These are phyloP conservation scores for Carnegiea gigantea DNA, from an alignment of 179 eudicot species.

Conservation along the genomic window DNA sequence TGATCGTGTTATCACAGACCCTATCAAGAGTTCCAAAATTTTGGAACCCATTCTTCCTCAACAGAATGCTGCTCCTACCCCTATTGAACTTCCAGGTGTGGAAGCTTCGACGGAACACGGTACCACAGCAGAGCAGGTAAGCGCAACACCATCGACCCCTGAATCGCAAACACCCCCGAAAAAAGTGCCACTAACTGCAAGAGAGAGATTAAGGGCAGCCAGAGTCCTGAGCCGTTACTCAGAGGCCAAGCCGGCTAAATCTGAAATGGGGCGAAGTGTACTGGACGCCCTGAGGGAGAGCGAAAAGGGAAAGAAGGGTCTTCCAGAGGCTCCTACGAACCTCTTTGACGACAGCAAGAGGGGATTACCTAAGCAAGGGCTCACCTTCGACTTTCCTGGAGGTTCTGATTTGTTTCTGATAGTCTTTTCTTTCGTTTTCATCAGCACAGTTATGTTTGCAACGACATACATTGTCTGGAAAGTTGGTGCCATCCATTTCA, in stretches of 20 bases:
- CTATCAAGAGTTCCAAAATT: slow-evolving; percentile 28
- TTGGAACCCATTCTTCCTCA: slow-evolving; percentile 34
- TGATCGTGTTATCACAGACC: slow-evolving; percentile 50
- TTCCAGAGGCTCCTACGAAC: slow-evolving; percentile 89
- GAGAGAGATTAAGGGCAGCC: slow-evolving; percentile 92
- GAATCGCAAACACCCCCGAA: slow-evolving; percentile 35
- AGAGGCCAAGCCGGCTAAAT: slow-evolving; percentile 58
- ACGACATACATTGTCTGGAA: slow-evolving; percentile 91
- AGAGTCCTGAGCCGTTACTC: slow-evolving; percentile 81
- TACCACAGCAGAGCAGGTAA: slow-evolving; percentile 24
- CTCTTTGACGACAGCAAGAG: slow-evolving; percentile 83
- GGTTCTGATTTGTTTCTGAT: slow-evolving; percentile 68
- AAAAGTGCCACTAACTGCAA: slow-evolving; percentile 68
- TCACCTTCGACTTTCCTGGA: slow-evolving; percentile 78
- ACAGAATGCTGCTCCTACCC: slow-evolving; percentile 18
- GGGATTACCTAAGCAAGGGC: slow-evolving; percentile 83
- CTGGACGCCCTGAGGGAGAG: slow-evolving; percentile 78
- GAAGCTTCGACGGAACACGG: slow-evolving; percentile 23
- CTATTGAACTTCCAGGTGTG: slow-evolving; percentile 12
- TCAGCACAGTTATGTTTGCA: slow-evolving; percentile 85
- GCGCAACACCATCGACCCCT: slow-evolving; percentile 24
- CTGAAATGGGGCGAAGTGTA: slow-evolving; percentile 68
- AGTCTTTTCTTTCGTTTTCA: slow-evolving; percentile 62
- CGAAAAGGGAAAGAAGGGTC: slow-evolving; percentile 83
- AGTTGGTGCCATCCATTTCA: slow-evolving; percentile 94